phyloP scores from a whole-genome alignment of 2,329 filamentous ascomycete species.

The Fusarium longipes region DNA sequence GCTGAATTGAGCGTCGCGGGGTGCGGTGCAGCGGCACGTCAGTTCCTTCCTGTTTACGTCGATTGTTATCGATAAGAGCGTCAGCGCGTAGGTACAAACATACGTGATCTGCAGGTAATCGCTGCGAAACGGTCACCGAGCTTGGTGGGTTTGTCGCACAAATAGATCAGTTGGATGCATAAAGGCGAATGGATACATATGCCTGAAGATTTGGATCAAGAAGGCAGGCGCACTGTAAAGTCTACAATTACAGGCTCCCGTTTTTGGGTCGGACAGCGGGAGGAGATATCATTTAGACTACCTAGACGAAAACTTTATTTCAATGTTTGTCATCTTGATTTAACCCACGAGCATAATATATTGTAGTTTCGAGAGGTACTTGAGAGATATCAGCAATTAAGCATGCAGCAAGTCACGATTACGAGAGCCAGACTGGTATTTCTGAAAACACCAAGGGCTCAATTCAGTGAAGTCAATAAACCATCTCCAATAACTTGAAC shows the following conservation, averaged over 20 bases:
- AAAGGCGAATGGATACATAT: not conserved
- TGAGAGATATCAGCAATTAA: not conserved
- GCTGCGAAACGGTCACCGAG: not conserved
- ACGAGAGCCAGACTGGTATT: not conserved
- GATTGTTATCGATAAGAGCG: slow-evolving; percentile 36
- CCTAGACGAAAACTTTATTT: not conserved
- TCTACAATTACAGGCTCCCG: not conserved
- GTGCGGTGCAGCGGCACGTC: slow-evolving; percentile 23
- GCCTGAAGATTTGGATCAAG: not conserved
- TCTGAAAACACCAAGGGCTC: not conserved
- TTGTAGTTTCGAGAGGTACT: no score
- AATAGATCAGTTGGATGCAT: no score
- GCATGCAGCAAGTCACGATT: not conserved
- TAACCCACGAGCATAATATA: no score
- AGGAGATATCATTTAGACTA: not conserved
- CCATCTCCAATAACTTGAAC: no score
- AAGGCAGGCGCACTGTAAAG: not conserved
- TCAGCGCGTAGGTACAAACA: not conserved
- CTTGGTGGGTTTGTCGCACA: not conserved
- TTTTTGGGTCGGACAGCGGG: not conserved
- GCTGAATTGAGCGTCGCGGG: slow-evolving; percentile 33
- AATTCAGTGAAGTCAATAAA: no score
- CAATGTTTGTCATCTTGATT: not conserved
- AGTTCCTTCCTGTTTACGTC: not conserved
- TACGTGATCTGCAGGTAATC: not conserved